Conservation (phyloP, 768 basidiomycete species). For the Tulasnella sp. region DNA sequence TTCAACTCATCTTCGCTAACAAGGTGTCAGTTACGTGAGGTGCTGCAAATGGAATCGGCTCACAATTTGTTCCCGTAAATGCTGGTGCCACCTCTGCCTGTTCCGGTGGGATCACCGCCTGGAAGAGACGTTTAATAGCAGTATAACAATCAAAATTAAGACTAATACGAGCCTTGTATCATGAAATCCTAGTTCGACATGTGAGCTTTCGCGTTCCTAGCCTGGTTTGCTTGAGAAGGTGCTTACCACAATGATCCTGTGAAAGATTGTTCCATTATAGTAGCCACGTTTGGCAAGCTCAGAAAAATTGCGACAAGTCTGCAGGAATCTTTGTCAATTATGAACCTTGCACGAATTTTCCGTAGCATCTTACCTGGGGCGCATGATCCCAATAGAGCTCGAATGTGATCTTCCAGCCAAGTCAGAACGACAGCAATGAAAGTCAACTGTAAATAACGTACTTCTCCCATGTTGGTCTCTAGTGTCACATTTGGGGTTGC, state of each 20-base stretch:
- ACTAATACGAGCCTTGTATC: slow-evolving; percentile 66
- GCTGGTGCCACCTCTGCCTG: slow-evolving; percentile 87
- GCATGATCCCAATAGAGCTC: slow-evolving; percentile 95
- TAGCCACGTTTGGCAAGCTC: slow-evolving; percentile 90
- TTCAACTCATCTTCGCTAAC: slow-evolving; percentile 86
- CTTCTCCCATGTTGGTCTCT: slow-evolving; percentile 81
- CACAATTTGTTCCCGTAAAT: slow-evolving; percentile 89
- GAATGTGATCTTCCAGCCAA: slow-evolving; percentile 57
- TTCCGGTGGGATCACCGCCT: slow-evolving; percentile 91
- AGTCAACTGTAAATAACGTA: background rate
- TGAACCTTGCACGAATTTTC: slow-evolving; percentile 33
- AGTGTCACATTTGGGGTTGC: slow-evolving; percentile 59
- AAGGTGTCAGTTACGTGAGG: slow-evolving; percentile 16
- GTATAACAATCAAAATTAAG: too few relatives aligned
- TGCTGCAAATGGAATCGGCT: slow-evolving; percentile 42
- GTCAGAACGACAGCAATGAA: background rate
- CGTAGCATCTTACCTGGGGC: slow-evolving; percentile 56
- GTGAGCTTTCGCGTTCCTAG: background rate
- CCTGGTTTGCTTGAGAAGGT: too few relatives aligned
- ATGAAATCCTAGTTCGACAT: slow-evolving; percentile 76
- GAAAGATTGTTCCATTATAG: slow-evolving; percentile 88
- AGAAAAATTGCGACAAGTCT: slow-evolving; percentile 96
- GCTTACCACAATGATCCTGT: slow-evolving; percentile 84
- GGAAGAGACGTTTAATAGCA: background rate
- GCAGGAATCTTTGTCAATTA: background rate